A percentile compares a stretch with the other conserved stretches of the same genome.
Conservation (phyloP, 371 early-diverging fungal genomes). For the Scutellospora calospora region DNA sequence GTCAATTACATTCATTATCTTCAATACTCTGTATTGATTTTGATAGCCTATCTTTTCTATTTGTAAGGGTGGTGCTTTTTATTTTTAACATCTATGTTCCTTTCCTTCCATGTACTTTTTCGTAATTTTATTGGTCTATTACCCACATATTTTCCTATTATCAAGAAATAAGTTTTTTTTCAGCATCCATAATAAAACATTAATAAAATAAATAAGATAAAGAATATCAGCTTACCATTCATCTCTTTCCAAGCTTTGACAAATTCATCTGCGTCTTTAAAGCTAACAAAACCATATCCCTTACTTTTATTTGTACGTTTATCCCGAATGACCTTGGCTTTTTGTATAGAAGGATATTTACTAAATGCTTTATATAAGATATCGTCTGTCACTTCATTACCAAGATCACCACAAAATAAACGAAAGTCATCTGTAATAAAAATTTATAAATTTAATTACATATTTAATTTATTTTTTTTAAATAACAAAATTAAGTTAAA, state of each 20-base stretch:
- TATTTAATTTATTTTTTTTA: background rate
- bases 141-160: constrained; percentile 93
- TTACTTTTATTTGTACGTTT: constrained; percentile 80
- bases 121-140: constrained; percentile 93
- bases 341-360: constrained; percentile 80
- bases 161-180: background rate
- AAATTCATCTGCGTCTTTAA: constrained; percentile 85
- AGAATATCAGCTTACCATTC: constrained; percentile 71
- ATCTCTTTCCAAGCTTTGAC: constrained; percentile 88
- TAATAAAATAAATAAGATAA: background rate
- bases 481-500: background rate
- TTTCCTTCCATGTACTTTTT: constrained; percentile 95
- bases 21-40: no score
- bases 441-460: background rate
- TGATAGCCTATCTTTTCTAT: constrained; percentile 20
- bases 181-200: background rate
- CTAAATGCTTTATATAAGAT: constrained; percentile 77
- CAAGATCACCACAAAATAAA: constrained; percentile 88
- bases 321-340: constrained; percentile 83
- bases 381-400: constrained; percentile 89
- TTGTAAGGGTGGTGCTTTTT: constrained; percentile 41
- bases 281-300: constrained; percentile 88
- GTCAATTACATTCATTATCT: no score
- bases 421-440: constrained; percentile 77
- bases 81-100: constrained; percentile 71